Evolutionary conservation across 179 eudicot species (phyloP), one percentile per base, ranked within the genome.

Genomic region (Beta corolliflora): DNA sequence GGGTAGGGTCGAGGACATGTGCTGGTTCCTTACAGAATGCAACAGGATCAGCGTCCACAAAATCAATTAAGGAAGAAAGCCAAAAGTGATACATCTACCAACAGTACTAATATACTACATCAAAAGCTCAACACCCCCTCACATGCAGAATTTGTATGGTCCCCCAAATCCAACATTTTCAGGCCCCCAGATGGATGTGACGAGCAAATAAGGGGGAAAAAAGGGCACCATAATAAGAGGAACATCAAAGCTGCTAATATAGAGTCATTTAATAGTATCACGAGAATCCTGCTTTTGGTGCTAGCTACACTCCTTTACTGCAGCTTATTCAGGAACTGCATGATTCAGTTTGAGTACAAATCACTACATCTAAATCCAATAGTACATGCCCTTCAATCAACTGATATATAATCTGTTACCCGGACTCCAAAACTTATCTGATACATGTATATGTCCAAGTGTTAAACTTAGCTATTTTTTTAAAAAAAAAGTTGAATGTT

Each of bases 221-320:
- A 58, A 80, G 46, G 53, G 6, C 79, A 23, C 19, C 23, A 50
- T 73, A 21, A 23, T 41, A 45, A 36, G 41, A 36, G 41, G 55
- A 48, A 71, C 64, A 71, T 54, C 5, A 73, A 63, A 64, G 8
- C 11, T 36, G 50, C 31, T 18, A 7, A 16, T 7, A 25, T 2
- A 21, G n/a, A 71, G 69, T 13, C 78, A 75, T 71, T 82, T 82
- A 85, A 53, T 79, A 77, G 55, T n/a, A 23, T 85, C 85, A 85
- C 85, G 77, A 76, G 83, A 36, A 54, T 67, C 77, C 61, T 76
- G 83, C 69, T 72, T 75, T 54, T 73, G 50, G 60, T 73, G 61
- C 79, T 69, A 53, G 10, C 55, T 55, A 59, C 44, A 16, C 55
- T 79, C 69, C 64, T 79, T 79, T 79, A 55, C n/a, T 71, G 56